Percentiles rank a stretch among this genome's conserved stretches.
These are phyloP conservation scores for Fusarium robinianum DNA, from an alignment of 2,329 filamentous ascomycete genomes.

Conservation along the genomic window DNA sequence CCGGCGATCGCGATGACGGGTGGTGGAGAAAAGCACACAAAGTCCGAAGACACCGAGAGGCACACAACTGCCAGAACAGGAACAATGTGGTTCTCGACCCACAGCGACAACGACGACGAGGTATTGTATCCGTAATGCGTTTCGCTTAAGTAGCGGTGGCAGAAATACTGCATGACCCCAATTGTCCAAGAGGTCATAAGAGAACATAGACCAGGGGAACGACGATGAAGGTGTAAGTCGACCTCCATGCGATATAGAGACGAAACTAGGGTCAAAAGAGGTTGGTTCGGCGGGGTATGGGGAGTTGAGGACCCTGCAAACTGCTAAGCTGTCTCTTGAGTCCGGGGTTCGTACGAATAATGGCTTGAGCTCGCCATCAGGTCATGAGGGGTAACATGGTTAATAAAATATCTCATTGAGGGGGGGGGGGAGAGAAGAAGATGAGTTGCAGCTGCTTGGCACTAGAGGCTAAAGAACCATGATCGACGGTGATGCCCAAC, in stretches of 20 bases:
- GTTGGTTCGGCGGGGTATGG: slow-evolving; percentile 20
- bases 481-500: background rate
- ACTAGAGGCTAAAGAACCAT: background rate
- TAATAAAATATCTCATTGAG: no score
- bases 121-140: slow-evolving; percentile 14
- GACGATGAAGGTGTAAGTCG: no score
- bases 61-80: slow-evolving; percentile 6
- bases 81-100: slow-evolving; percentile 5
- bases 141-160: slow-evolving; percentile 3
- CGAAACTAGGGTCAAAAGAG: slow-evolving; percentile 6
- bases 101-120: slow-evolving; percentile 12
- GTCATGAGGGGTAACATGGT: background rate
- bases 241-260: slow-evolving; percentile 8
- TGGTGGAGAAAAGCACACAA: slow-evolving; percentile 5
- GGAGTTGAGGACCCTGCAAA: no score
- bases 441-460: no score
- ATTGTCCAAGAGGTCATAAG: slow-evolving; percentile 20
- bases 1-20: no score
- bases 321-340: no score
- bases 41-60: slow-evolving; percentile 6
- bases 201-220: background rate
- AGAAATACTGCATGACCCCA: background rate
- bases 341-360: background rate
- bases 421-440: no score
- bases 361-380: slow-evolving; percentile 7